phyloP scores from a whole-genome alignment of 768 basidiomycete species.

The Ramaria sp. region DNA sequence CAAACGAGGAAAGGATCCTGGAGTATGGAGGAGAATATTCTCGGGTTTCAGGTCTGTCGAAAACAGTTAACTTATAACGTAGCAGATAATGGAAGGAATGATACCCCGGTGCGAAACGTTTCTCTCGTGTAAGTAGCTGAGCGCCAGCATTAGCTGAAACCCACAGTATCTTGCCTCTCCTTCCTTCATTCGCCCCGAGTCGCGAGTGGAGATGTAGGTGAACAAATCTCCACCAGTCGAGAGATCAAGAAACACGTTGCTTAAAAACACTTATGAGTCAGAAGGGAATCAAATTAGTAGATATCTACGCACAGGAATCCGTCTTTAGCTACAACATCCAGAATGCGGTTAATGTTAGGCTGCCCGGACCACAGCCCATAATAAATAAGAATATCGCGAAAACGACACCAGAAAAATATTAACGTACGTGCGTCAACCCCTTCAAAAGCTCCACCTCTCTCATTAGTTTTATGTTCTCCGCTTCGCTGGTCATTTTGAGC shows the following conservation, averaged over 20 bases:
- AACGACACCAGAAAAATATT: background rate
- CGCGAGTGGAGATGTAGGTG: slow-evolving; percentile 63
- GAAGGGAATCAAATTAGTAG: background rate
- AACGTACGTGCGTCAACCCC: slow-evolving; percentile 56
- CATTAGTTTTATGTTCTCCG: slow-evolving; percentile 47
- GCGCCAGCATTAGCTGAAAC: slow-evolving; percentile 64
- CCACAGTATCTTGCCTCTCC: slow-evolving; percentile 79
- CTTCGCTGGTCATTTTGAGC: slow-evolving; percentile 31
- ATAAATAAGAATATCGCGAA: background rate
- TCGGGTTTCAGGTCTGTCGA: slow-evolving; percentile 47
- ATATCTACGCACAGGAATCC: slow-evolving; percentile 39
- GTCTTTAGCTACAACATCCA: slow-evolving; percentile 52
- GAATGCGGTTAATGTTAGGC: slow-evolving; percentile 78
- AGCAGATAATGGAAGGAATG: slow-evolving; percentile 10
- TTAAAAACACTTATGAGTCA: slow-evolving; percentile 17
- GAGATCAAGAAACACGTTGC: slow-evolving; percentile 76
- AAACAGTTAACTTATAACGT: background rate
- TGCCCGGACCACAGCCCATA: slow-evolving; percentile 16
- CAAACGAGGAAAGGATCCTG: slow-evolving; percentile 79
- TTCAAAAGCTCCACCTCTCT: slow-evolving; percentile 72
- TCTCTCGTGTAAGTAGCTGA: slow-evolving; percentile 60
- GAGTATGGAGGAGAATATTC: slow-evolving; percentile 67
- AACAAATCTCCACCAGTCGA: slow-evolving; percentile 86
- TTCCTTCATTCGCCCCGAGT: slow-evolving; percentile 45
- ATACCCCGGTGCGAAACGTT: slow-evolving; percentile 73